These are phyloP conservation scores for Castanea mollissima DNA, from an alignment of 306 rosid species.

Conservation along the genomic window DNA sequence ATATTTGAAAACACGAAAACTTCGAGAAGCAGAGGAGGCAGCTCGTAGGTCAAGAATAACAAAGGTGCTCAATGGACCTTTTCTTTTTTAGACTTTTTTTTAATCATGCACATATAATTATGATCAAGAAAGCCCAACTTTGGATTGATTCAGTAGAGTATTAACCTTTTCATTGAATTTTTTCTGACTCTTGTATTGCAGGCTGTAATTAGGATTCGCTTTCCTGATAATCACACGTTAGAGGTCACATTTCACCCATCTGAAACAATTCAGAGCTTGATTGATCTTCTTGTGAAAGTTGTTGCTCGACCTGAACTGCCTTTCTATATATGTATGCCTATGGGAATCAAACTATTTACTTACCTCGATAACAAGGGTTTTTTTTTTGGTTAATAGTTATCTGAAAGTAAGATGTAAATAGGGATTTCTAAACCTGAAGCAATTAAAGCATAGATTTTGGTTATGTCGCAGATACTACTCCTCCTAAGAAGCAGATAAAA, in stretches of 20 bases:
- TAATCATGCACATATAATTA: neutral
- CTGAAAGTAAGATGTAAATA: neutral
- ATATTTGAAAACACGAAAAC: conserved; percentile 68
- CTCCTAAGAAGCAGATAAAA: conserved; percentile 76
- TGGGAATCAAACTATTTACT: conserved; percentile 3
- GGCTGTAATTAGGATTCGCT: conserved; percentile 84
- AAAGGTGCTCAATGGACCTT: conserved; percentile 42
- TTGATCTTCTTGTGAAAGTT: conserved; percentile 71
- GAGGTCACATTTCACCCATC: conserved; percentile 86
- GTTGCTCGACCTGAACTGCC: conserved; percentile 69
- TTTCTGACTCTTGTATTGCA: conserved; percentile 35
- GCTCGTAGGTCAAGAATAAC: conserved; percentile 76
- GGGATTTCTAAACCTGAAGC: neutral
- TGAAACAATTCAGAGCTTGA: conserved; percentile 71
- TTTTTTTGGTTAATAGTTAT: neutral
- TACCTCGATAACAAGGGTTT: neutral
- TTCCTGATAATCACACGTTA: conserved; percentile 88
- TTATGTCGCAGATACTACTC: conserved; percentile 69
- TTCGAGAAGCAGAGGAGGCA: conserved; percentile 84
- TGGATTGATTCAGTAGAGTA: neutral
- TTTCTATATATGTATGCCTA: conserved; percentile 72
- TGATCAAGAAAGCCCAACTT: neutral
- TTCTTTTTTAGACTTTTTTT: neutral
- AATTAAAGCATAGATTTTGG: conserved; percentile 14
- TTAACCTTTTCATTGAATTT: conserved; percentile 10